Evolutionary conservation across 306 rosid species (phyloP).

Genomic region (Begonia loranthoides): DNA sequence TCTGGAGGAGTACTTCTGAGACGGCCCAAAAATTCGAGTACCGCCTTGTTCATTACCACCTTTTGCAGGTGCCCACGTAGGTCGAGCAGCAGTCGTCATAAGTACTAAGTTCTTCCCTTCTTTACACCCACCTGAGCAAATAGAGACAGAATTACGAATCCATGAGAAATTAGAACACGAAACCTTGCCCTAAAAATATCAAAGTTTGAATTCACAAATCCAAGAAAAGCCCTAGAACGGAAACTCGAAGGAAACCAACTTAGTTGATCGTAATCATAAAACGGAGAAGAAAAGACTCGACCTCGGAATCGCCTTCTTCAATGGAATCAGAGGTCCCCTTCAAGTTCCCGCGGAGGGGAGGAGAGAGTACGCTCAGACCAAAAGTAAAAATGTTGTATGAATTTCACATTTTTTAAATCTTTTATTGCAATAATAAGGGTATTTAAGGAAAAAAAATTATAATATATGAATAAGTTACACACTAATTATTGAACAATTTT

Average conservation of each 20-base stretch:
- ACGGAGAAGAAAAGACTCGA: too few species aligned
- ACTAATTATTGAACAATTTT: too few species aligned
- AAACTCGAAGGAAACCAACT: neutral
- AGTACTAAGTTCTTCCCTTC: neutral
- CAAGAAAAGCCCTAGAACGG: neutral
- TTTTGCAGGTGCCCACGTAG: slow-evolving; percentile 98
- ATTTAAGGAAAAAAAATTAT: too few species aligned
- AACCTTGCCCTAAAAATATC: neutral
- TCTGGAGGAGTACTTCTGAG: slow-evolving; percentile 85
- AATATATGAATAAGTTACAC: too few species aligned
- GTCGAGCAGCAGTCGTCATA: slow-evolving; percentile 97
- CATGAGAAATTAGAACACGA: neutral
- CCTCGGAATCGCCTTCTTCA: too few species aligned
- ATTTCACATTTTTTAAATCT: too few species aligned
- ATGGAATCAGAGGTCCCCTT: too few species aligned
- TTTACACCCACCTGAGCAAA: neutral
- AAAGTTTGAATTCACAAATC: neutral
- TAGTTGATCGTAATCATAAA: too few species aligned
- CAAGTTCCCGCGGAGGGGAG: too few species aligned
- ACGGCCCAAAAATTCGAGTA: slow-evolving; percentile 86
- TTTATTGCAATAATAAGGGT: too few species aligned
- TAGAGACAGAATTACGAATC: neutral
- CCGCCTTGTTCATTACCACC: slow-evolving; percentile 99
- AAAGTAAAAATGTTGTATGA: too few species aligned
- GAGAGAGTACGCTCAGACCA: too few species aligned